A percentile compares a stretch with the other conserved stretches of the same genome.
phyloP scores from a whole-genome alignment of 2,329 filamentous ascomycete genomes.

The Talaromyces sp. region DNA sequence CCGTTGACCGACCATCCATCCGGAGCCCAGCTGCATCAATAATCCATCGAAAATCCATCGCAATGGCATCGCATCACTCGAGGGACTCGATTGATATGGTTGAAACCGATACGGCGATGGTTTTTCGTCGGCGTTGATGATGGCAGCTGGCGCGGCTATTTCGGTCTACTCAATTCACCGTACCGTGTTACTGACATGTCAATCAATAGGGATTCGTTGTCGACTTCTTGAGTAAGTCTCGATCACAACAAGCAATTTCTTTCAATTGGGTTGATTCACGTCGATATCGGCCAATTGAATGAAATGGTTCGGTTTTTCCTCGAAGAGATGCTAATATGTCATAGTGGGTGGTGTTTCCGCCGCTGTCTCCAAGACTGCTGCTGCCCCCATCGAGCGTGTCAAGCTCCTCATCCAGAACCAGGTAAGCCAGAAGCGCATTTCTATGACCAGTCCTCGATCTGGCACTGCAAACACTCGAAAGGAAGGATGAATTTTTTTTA shows the following conservation, averaged over 20 bases:
- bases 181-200: slow-evolving; percentile 32
- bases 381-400: slow-evolving; percentile 99
- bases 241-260: slow-evolving; percentile 1
- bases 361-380: slow-evolving; percentile 99
- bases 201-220: slow-evolving; percentile 77
- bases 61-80: slow-evolving; percentile 14
- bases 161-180: neutral
- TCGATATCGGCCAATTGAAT: neutral
- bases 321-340: slow-evolving; percentile 14
- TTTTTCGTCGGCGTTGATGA: slow-evolving; percentile 15
- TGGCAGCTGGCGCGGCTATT: slow-evolving; percentile 11
- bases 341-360: slow-evolving; percentile 99
- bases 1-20: neutral
- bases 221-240: slow-evolving; percentile 95
- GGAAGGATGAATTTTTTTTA: neutral
- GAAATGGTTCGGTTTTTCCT: neutral
- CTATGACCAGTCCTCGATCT: neutral
- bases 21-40: slow-evolving; percentile 19
- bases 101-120: slow-evolving; percentile 16
- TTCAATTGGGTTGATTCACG: slow-evolving; percentile 1
- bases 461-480: neutral
- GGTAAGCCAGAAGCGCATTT: slow-evolving; percentile 61
- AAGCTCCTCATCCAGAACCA: slow-evolving; percentile 99
- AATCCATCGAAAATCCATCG: slow-evolving; percentile 12
- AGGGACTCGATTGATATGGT: neutral